Evolutionary conservation across 495 filamentous ascomycete genomes (phyloP).

Genomic region (Neurospora sp.): DNA sequence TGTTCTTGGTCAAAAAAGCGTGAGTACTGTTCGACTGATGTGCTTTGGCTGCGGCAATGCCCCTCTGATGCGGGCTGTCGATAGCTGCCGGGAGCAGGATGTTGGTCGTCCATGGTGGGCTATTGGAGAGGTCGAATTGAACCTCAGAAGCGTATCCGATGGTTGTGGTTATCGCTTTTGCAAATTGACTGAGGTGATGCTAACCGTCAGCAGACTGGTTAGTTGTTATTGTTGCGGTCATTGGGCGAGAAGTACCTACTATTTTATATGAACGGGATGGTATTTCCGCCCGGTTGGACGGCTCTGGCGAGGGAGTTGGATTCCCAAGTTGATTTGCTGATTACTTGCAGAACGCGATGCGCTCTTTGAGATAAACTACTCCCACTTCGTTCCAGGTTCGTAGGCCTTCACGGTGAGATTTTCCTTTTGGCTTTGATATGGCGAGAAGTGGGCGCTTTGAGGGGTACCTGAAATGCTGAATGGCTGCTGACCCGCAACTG

Average conservation of each 20-base stretch:
- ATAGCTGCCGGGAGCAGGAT: neutral
- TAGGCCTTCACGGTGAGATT: neutral
- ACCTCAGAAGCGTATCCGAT: neutral
- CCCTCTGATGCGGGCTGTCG: neutral
- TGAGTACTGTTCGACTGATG: neutral
- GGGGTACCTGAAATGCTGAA: neutral
- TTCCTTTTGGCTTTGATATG: neutral
- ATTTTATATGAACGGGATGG: neutral
- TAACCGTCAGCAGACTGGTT: neutral
- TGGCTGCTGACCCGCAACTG: neutral
- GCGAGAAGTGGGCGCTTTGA: neutral
- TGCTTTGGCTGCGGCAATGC: neutral
- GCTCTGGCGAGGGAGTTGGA: neutral
- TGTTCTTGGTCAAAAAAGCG: neutral
- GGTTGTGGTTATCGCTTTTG: neutral
- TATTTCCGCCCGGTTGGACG: neutral
- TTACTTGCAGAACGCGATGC: neutral
- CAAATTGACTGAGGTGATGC: neutral
- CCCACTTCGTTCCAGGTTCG: neutral
- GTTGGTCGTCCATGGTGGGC: neutral
- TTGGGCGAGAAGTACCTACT: neutral
- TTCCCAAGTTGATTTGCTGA: neutral
- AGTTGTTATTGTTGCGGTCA: neutral
- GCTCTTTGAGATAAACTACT: neutral
- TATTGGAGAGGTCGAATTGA: neutral